Percentiles rank a stretch among this genome's conserved stretches.
These are phyloP conservation scores for Ceratocystis alfenasii DNA, from an alignment of 2,329 filamentous ascomycete genomes.

Conservation along the genomic window DNA sequence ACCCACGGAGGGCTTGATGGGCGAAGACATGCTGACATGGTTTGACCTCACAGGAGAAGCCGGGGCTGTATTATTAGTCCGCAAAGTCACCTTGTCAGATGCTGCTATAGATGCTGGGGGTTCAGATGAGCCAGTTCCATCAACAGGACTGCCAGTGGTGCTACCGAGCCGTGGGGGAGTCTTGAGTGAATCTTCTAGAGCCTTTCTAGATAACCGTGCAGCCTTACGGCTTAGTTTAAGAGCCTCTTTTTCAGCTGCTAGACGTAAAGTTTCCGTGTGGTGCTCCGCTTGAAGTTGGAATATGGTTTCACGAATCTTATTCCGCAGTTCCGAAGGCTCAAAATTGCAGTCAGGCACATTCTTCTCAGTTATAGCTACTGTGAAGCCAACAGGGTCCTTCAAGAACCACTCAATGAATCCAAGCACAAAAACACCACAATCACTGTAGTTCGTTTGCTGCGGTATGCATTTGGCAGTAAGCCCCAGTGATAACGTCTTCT, in stretches of 20 bases:
- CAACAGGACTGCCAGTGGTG: constrained; percentile 14
- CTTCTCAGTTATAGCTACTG: constrained; percentile 51
- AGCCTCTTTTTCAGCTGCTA: constrained; percentile 30
- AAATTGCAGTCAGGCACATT: constrained; percentile 43
- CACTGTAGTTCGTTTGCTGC: constrained; percentile 68
- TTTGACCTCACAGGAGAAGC: background rate
- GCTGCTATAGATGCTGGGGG: background rate
- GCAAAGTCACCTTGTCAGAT: background rate
- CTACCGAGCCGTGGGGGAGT: background rate
- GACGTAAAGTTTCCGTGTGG: constrained; percentile 26
- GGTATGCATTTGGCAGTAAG: constrained; percentile 68
- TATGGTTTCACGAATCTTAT: constrained; percentile 53
- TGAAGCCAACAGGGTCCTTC: constrained; percentile 57
- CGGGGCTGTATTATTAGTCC: background rate
- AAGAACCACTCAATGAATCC: constrained; percentile 78
- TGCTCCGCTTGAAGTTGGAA: constrained; percentile 41
- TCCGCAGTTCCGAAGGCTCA: constrained; percentile 48
- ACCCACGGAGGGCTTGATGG: background rate
- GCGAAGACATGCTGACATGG: constrained; percentile 14
- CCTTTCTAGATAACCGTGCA: constrained; percentile 19
- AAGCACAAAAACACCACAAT: constrained; percentile 80
- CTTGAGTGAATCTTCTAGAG: background rate
- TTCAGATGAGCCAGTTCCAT: constrained; percentile 14
- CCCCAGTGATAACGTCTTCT: constrained; percentile 31
- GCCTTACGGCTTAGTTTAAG: constrained; percentile 29